Evolutionary conservation across 306 rosid species (phyloP).

Genomic region (Abrus precatorius): DNA sequence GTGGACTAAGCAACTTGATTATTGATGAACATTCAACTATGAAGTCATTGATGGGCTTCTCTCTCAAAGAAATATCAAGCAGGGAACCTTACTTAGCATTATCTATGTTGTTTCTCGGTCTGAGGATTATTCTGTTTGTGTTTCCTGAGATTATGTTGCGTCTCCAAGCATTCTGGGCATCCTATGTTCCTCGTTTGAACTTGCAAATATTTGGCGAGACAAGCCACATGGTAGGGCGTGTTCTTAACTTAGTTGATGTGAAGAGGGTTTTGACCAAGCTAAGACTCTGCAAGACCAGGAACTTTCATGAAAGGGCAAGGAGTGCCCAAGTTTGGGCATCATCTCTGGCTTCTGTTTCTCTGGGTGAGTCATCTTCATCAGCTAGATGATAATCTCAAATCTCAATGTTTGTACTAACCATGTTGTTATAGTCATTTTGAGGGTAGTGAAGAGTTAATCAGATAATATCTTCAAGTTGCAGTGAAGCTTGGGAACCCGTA

Average conservation of each 20-base stretch:
- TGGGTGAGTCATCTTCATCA: slow-evolving; percentile 64
- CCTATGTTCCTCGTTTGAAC: slow-evolving; percentile 64
- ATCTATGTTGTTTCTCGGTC: slow-evolving; percentile 66
- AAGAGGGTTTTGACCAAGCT: slow-evolving; percentile 78
- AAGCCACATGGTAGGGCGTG: slow-evolving; percentile 65
- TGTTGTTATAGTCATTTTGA: slow-evolving; percentile 50
- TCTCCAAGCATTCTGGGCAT: slow-evolving; percentile 64
- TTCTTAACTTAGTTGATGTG: slow-evolving; percentile 66
- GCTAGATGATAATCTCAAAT: slow-evolving; percentile 42
- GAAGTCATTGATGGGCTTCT: slow-evolving; percentile 47
- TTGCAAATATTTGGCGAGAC: slow-evolving; percentile 77
- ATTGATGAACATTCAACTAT: slow-evolving; percentile 47
- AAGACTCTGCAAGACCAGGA: slow-evolving; percentile 69
- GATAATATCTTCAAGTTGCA: slow-evolving; percentile 39
- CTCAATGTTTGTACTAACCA: slow-evolving; percentile 40
- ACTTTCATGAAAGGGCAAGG: slow-evolving; percentile 72
- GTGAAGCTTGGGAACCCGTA: slow-evolving; percentile 45
- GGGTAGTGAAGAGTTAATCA: slow-evolving; percentile 51
- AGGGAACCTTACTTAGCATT: slow-evolving; percentile 68
- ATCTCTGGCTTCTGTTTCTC: slow-evolving; percentile 77
- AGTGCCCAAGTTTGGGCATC: slow-evolving; percentile 84
- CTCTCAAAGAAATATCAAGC: slow-evolving; percentile 51
- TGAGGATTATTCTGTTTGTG: slow-evolving; percentile 57
- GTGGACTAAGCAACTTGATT: slow-evolving; percentile 39
- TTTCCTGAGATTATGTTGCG: slow-evolving; percentile 53